Evolutionary conservation across 1,139 yeast genomes (phyloP), one percentile per base, ranked within the genome.

Genomic region (Kodamaea suecica): DNA sequence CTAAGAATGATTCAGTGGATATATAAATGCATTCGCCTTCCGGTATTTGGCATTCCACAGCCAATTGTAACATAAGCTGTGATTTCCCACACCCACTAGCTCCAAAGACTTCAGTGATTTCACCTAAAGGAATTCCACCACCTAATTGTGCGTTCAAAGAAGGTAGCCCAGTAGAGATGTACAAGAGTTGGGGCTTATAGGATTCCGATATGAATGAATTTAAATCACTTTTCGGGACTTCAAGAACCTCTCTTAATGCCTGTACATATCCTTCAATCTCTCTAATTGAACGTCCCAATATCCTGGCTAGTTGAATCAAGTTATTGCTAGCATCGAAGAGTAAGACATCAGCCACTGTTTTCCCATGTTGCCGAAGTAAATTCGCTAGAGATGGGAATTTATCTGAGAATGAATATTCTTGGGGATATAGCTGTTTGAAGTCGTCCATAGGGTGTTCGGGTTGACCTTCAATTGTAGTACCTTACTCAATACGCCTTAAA

Each of bases 41-140:
- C 13, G 53, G 48, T 4, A 6, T 45, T 44, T 82, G 88, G 5
- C 80, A 76, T 3, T 78, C 61, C 6, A 77, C 59, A 2, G 84
- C 66, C 31, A 87, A 49, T 44, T 83, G 92, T 57, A 81, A 69
- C 21, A 84, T 57, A 7, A 88, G 59, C 47, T 87, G 94, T 0
- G 95, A 80, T 53, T 88, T 88, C 0, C 95, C 97, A 3, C 84
- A 73, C 0, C 95, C 86, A 40, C 94, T 80, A 26, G 82, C 84
- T 0, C 97, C 97, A 46, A 80, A 80, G 2, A 90, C 55, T 57
- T 90, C 97, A 0, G 94, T 83, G 3, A 90, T 59, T 28, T 75
- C 69, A 2, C 88, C 82, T 1, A 75, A 47, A 0, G 75, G 77
- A 3, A 88, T 67, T 0, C 97, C 96, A 1, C 92, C 92, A 19